These are phyloP conservation scores for Echinochloa phyllopogon DNA, from an alignment of 176 grass and related monocot genomes.

Conservation along the genomic window DNA sequence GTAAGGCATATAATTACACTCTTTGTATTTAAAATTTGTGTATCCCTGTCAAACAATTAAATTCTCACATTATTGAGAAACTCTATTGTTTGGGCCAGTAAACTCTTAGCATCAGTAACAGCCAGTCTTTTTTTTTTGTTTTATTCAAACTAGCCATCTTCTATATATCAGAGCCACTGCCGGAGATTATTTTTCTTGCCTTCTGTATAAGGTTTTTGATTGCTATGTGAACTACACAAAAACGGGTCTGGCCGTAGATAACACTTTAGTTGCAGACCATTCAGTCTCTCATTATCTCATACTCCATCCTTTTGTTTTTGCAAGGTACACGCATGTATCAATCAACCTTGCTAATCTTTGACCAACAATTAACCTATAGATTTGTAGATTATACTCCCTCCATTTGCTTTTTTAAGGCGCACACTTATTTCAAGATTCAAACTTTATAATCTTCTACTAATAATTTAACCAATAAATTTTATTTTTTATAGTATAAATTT, in stretches of 20 bases:
- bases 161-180: neutral
- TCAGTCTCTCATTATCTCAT: neutral
- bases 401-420: too few relatives aligned
- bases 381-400: slow-evolving; percentile 3
- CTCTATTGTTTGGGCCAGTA: neutral
- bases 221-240: slow-evolving; percentile 13
- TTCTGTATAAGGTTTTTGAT: neutral
- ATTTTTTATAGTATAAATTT: too few relatives aligned
- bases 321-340: neutral
- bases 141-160: neutral
- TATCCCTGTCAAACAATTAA: slow-evolving; percentile 6
- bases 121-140: neutral
- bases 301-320: neutral
- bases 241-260: neutral
- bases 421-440: too few relatives aligned
- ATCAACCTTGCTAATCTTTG: neutral
- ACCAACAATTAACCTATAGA: neutral
- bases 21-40: slow-evolving; percentile 12
- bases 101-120: neutral
- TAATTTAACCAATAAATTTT: too few relatives aligned
- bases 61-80: slow-evolving; percentile 24
- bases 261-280: slow-evolving; percentile 17
- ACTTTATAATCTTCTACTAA: too few relatives aligned
- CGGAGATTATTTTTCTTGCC: neutral
- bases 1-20: neutral